Evolutionary conservation across 2,329 filamentous ascomycete species (phyloP), one percentile per base, ranked within the genome.

Genomic region (Diaporthe sp.): DNA sequence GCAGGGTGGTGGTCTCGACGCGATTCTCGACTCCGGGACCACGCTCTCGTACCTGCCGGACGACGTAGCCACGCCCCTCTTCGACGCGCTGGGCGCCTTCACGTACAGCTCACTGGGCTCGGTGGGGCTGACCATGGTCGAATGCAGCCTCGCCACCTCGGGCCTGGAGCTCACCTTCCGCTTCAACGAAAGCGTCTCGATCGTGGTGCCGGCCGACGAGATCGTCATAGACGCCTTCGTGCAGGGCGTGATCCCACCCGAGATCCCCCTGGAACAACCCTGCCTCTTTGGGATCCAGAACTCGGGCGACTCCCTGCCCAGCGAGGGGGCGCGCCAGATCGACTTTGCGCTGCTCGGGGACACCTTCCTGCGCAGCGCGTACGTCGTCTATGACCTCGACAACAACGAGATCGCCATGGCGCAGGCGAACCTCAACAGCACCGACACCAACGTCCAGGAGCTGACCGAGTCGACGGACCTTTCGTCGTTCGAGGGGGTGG

Each of bases 11-110:
- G 71, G 77, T 66, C 72, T 83, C 12, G 84, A 89, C 4, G 91
- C 91, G 59, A 85, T 93, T n/a, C 88, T 94, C 63, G 92, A 94
- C 83, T 92, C 91, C 1, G 92, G 92, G 65, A 92, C 89, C 56
- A 92, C 89, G n/a, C 82, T 92, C 75, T 90, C 87, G 76, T 92
- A 92, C 79, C 84, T 94, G 0, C 92, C 92, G 0, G 83, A 88
- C 75, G 77, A 82, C 44, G 81, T 92, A 63, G 85, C 86, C 56
- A 76, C 76, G 2, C 73, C 77, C 12, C 79, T 89, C 63, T 84
- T 83, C 77, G 73, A 78, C 3, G 79, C 80, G 32, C 79, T 88
- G 27, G 81, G 81, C 76, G 86, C 83, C 32, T 79, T 82, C 47
- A 83, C 84, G 50, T 85, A 87, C 76, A 77, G 78, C 37, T 63